phyloP scores from a whole-genome alignment of 345 rosid genomes.

The Citrus sp. region DNA sequence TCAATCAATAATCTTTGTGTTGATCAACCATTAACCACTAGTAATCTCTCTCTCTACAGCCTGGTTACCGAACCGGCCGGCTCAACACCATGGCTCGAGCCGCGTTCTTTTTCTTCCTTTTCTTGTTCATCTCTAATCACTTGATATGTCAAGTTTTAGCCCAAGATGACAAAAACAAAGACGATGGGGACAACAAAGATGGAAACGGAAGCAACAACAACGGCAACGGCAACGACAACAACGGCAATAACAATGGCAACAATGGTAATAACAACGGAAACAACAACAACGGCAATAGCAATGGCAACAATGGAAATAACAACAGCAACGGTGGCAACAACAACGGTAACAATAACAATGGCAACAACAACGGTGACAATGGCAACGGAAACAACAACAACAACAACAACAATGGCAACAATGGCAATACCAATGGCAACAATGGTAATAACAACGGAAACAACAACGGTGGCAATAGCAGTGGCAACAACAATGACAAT shows the following conservation, averaged over 20 bases:
- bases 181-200: background rate
- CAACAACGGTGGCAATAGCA: no score
- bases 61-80: background rate
- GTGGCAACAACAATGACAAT: accelerated
- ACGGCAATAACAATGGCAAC: background rate
- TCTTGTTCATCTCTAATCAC: background rate
- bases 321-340: no score
- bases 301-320: no score
- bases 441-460: no score
- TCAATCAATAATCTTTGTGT: no score
- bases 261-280: no score
- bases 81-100: slow-evolving; percentile 3
- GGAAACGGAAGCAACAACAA: background rate
- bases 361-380: no score
- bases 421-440: no score
- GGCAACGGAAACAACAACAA: no score
- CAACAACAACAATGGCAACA: background rate
- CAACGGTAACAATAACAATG: background rate
- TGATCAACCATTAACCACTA: no score
- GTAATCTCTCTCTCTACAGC: background rate
- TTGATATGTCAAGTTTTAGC: background rate
- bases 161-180: background rate
- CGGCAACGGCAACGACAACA: no score
- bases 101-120: background rate
- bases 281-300: background rate